Evolutionary conservation across 306 rosid species (phyloP).

Genomic region (Medicago arabica): DNA sequence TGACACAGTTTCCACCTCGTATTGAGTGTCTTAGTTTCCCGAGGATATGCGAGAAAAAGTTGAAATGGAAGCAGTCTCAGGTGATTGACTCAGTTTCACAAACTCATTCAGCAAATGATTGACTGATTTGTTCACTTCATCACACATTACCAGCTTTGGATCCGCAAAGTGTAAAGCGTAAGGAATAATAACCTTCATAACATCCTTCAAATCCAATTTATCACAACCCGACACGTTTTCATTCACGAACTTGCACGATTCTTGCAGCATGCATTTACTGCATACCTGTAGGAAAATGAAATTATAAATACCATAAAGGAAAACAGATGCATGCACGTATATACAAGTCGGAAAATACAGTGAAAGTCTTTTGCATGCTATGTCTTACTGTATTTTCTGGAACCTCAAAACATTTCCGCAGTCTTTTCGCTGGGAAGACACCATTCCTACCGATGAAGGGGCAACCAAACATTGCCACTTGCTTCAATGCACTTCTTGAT

Average conservation of each 20-base stretch:
- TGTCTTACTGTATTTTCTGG: conserved; percentile 57
- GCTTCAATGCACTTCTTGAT: conserved; percentile 77
- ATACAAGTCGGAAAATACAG: conserved; percentile 12
- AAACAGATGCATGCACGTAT: neutral
- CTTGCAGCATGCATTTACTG: conserved; percentile 41
- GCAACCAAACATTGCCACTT: conserved; percentile 73
- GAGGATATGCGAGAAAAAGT: neutral
- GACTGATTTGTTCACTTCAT: conserved; percentile 53
- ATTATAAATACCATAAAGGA: neutral
- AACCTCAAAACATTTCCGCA: conserved; percentile 68
- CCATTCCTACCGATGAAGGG: conserved; percentile 48
- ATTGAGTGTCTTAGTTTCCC: neutral
- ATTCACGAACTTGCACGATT: conserved; percentile 55
- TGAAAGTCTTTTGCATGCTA: conserved; percentile 32
- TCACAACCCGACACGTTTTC: conserved; percentile 57
- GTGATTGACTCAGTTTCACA: conserved; percentile 61
- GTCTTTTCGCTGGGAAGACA: conserved; percentile 66
- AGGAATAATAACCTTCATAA: conserved; percentile 53
- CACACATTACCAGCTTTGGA: conserved; percentile 57
- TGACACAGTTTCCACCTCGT: neutral
- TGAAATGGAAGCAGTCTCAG: conserved; percentile 26
- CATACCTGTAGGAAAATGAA: conserved; percentile 50
- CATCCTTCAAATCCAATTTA: conserved; percentile 53
- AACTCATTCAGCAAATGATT: conserved; percentile 65
- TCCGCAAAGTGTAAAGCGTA: conserved; percentile 62